Conservation (phyloP, 2,329 filamentous ascomycete species). For the Pseudogymnoascus verrucosus region DNA sequence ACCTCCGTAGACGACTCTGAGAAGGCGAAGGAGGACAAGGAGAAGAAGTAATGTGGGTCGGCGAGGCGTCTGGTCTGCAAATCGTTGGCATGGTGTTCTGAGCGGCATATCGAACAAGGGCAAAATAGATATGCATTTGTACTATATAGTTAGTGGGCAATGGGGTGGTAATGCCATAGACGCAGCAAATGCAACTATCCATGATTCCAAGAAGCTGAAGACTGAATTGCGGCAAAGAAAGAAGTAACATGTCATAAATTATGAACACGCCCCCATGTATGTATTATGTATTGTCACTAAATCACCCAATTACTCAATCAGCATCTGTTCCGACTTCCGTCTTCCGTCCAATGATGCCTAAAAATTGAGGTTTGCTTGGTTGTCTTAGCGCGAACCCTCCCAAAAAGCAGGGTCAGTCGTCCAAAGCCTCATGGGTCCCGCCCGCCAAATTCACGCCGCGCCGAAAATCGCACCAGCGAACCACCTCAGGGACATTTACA, state of each 20-base stretch:
- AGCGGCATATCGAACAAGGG: conserved; percentile 19
- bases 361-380: not conserved
- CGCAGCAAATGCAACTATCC: conserved; percentile 8
- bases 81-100: conserved; percentile 20
- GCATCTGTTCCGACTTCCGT: not conserved
- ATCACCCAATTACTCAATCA: not conserved
- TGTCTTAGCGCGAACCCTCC: not conserved
- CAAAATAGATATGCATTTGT: conserved; percentile 23
- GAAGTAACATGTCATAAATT: not conserved
- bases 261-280: not conserved
- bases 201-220: not conserved
- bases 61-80: conserved; percentile 13
- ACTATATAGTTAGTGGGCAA: conserved; percentile 21
- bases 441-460: conserved; percentile 6
- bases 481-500: not conserved
- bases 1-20: conserved; percentile 41
- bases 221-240: not conserved
- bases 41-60: conserved; percentile 36
- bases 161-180: conserved; percentile 3
- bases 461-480: conserved; percentile 3
- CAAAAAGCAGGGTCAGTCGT: conserved; percentile 3
- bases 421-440: conserved; percentile 6
- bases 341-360: not conserved
- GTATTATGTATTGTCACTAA: not conserved
- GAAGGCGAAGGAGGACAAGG: conserved; percentile 49